Evolutionary conservation across 257 asterid species (phyloP), one percentile per base, ranked within the genome.

Genomic region (Galeopsis tetrahit): DNA sequence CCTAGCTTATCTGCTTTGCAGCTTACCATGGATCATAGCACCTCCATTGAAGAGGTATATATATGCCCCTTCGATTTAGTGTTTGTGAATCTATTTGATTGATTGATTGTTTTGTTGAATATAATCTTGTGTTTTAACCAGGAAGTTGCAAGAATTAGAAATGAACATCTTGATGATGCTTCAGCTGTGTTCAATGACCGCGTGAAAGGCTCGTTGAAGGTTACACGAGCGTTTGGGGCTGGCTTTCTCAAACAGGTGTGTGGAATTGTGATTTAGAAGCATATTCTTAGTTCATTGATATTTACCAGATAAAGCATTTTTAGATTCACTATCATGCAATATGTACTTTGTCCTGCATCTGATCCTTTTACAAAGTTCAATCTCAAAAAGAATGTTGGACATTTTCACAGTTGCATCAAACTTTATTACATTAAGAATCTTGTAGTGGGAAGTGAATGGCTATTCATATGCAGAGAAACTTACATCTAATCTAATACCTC

Each of bases 141-240:
- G 98, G 98, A 94, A 82, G 90, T 91, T 77, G 43, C 73, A 71
- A 86, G 97, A 74, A 88, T 94, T 62, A 81, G 66, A 78, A 78
- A 77, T 6, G 99, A 94, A 57, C 99, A 94, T 65, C 88, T 82
- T 0, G 97, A 94, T 65, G 99, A 94, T 85, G 81, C 88, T 72
- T 89, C 71, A 17, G 88, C 97, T 21, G 71, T 94, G 72, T 63
- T 74, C 40, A 89, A 94, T 66, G 96, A 87, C 66, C 97, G 99
- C 0, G 99, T 94, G 7, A 94, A 94, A 83, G 99, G 99, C 73
- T 94, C 96, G 1, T 74, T 94, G 77, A 94, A 89, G 83, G 97
- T 94, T 21, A 94, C 99, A 43, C 84, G 99, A n/a, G 99, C 99
- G 70, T 91, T 94, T 81, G 99, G 99, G 64, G 99, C 99, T 28